Evolutionary conservation across 495 filamentous ascomycete genomes (phyloP).

Genomic region (Neurospora intermedia): DNA sequence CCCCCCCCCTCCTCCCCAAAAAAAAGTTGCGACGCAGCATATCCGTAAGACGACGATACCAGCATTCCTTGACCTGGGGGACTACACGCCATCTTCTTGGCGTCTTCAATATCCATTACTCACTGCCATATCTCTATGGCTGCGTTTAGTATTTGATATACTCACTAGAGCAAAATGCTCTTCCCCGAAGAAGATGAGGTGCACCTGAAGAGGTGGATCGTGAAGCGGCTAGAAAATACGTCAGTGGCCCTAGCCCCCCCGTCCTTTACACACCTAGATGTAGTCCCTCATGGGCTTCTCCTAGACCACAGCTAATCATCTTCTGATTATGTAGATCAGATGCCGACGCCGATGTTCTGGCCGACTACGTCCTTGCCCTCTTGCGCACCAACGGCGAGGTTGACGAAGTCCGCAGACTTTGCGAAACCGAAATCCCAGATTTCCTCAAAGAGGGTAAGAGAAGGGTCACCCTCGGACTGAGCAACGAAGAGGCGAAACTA

Average conservation of each 20-base stretch:
- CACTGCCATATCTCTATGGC: not conserved
- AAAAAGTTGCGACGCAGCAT: not conserved
- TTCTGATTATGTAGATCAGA: conserved; percentile 56
- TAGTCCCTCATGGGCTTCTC: not conserved
- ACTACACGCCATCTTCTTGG: not conserved
- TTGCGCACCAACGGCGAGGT: conserved; percentile 67
- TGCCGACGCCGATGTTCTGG: conserved; percentile 88
- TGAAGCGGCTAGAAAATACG: conserved; percentile 86
- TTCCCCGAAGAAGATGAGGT: conserved; percentile 66
- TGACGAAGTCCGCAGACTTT: conserved; percentile 61
- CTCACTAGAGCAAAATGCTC: conserved; percentile 44
- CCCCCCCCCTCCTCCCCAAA: not conserved
- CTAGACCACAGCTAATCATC: not conserved
- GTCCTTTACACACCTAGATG: not conserved
- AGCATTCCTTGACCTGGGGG: not conserved
- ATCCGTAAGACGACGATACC: not conserved
- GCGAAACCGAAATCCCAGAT: conserved; percentile 70
- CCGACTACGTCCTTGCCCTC: conserved; percentile 91
- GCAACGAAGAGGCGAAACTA: not conserved
- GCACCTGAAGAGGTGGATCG: conserved; percentile 78
- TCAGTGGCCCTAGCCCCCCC: conserved; percentile 29
- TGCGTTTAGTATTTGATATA: not conserved
- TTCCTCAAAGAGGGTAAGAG: conserved; percentile 72
- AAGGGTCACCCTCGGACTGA: not conserved
- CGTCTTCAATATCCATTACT: not conserved